Base-by-base conservation (phyloP, 306 rosid species). In the Prosopis cineraria region DNA sequence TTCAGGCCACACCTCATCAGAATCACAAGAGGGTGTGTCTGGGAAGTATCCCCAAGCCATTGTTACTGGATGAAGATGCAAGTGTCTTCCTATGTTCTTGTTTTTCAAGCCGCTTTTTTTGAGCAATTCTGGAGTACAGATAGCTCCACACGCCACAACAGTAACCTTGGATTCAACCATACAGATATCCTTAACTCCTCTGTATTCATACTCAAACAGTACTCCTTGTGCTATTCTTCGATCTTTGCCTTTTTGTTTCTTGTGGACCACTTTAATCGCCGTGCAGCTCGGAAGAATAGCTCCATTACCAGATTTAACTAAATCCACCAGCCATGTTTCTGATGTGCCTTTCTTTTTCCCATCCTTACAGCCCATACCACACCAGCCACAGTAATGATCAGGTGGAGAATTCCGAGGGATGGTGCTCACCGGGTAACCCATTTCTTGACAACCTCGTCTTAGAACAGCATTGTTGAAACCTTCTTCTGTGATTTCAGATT, bases 11-110 rank as follows among this genome's bases (percentile, higher is more conserved):
- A 70, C 77, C 69, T 88, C 77, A 12, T 43, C 22, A 53, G 7
- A 12, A 53, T n/a, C 59, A 52, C n/a, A 10, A n/a, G 22, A 47
- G 14, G 83, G 45, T 66, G 78, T 40, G 29, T 88, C 93, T 2
- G 97, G 98, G 33, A 93, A 93, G 70, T 91, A 81, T 12, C 98
- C 98, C 96, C 97, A 93, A 2, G 96, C 92, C 98, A 93, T 91
- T 78, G 84, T 56, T 48, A 91, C 97, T 5, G 96, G 97, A 84
- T 93, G 98, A 44, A 91, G 91, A 84, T 88, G 97, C 89, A 91
- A 87, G 79, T 91, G 24, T 75, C 74, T 88, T 25, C 98, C 98
- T 62, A 91, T 91, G 80, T 88, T 87, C 2, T 68, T 68, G 60
- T 91, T 93, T 84, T 73, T 87, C 62, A 93, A 81, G 20, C 93